Percentiles rank a stretch among this genome's conserved stretches.
phyloP scores from a whole-genome alignment of 139 green algal genomes.

The Chlorella sp. region DNA sequence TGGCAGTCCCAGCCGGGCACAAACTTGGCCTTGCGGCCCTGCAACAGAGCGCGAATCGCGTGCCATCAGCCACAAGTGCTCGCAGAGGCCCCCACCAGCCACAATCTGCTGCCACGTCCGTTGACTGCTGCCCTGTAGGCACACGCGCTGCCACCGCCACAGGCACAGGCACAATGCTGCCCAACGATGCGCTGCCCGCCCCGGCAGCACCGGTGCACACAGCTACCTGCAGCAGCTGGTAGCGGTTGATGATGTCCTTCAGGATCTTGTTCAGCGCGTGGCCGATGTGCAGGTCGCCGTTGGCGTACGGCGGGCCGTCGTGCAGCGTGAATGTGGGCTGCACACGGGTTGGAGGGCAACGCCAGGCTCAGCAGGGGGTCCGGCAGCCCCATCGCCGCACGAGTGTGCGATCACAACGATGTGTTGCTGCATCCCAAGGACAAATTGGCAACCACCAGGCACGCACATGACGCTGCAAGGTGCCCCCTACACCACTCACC shows the following conservation, averaged over 20 bases:
- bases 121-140: slow-evolving; percentile 59
- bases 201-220: background rate
- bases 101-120: too few relatives aligned
- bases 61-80: too few relatives aligned
- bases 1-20: slow-evolving; percentile 99
- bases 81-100: too few relatives aligned
- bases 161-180: background rate
- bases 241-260: slow-evolving; percentile 94
- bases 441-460: too few relatives aligned
- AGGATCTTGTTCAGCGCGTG: slow-evolving; percentile 99
- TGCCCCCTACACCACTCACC: slow-evolving; percentile 25
- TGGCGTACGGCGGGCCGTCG: slow-evolving; percentile 98
- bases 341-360: background rate
- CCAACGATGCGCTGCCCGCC: background rate
- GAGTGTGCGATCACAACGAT: too few relatives aligned
- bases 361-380: too few relatives aligned
- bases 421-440: too few relatives aligned
- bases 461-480: background rate
- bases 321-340: slow-evolving; percentile 94
- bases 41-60: slow-evolving; percentile 67
- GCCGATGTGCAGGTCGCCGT: slow-evolving; percentile 98
- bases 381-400: too few relatives aligned
- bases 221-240: slow-evolving; percentile 54
- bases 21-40: slow-evolving; percentile 75
- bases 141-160: background rate